Evolutionary conservation across 2,329 filamentous ascomycete genomes (phyloP), one percentile per base, ranked within the genome.

Genomic region (Apiospora aurea): DNA sequence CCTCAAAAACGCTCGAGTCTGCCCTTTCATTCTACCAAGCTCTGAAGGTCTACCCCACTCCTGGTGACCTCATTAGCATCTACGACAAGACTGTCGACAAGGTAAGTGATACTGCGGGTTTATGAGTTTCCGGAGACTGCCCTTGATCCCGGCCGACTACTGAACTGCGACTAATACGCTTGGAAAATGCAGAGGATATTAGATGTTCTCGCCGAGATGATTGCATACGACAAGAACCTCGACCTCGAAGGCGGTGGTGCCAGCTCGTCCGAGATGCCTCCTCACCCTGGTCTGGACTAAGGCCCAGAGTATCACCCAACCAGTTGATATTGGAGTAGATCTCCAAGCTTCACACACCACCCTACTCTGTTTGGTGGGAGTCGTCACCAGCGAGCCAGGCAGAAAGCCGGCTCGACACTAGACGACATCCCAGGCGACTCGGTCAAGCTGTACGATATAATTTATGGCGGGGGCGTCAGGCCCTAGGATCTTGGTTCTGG

Each of bases 71-170:
- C 78, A 98, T 99, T 82, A 90, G 90, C 79, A 97, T 99, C 83
- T 99, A 99, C 85, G 96, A 99, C 84, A 97, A 97, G 90, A 98
- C 96, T 44, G 95, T 98, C 66, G 93, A 96, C 78, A 98, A 98
- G 93, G 95, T 94, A 83, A 73, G 81, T 21, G 16, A 43, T 44
- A n/a, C 18, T n/a, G 34, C 34, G 13, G 34, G n/a, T 21, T 21
- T 34, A 21, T 24, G 34, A 51, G 5, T n/a, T 18, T 21, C 14
- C 21, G 24, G 16, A n/a, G 51, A 8, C 14, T 24, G 1, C 34
- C 26, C 53, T 18, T 14, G 26, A 61, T 16, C 29, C 10, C 18
- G 57, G 34, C 41, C 34, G 24, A 41, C 34, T 44, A 49, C 43
- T 64, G 57, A 41, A 41, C 18, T 44, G 44, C 43, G 34, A 24